A percentile compares a stretch with the other conserved stretches of the same genome.
These are phyloP conservation scores for Corchorus olitorius DNA, from an alignment of 345 rosid genomes.

Conservation along the genomic window DNA sequence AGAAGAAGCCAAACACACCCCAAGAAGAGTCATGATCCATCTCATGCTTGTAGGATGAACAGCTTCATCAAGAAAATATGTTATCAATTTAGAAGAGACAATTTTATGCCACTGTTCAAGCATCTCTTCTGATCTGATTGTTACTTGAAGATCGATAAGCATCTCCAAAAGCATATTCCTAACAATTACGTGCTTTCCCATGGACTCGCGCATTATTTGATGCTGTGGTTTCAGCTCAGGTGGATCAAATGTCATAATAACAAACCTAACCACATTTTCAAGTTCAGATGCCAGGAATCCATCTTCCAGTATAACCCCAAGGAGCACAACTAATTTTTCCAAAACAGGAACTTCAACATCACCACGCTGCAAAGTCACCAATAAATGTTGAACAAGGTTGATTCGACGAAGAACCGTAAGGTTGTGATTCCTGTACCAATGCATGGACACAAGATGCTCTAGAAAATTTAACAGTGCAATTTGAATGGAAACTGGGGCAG, in stretches of 20 bases:
- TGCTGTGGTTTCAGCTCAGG: slow-evolving; percentile 76
- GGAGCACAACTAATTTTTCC: slow-evolving; percentile 94
- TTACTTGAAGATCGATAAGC: slow-evolving; percentile 99
- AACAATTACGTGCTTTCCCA: slow-evolving; percentile 98
- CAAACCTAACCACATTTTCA: slow-evolving; percentile 94
- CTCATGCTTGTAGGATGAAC: slow-evolving; percentile 99
- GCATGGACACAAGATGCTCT: slow-evolving; percentile 99
- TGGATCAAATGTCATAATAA: slow-evolving; percentile 98
- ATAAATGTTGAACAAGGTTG: slow-evolving; percentile 92
- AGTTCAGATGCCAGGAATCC: slow-evolving; percentile 95
- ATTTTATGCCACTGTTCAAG: slow-evolving; percentile 99
- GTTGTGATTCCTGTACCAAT: slow-evolving; percentile 99
- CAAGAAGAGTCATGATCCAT: slow-evolving; percentile 99
- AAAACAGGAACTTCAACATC: slow-evolving; percentile 98
- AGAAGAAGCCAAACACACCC: slow-evolving; percentile 91
- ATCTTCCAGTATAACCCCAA: slow-evolving; percentile 98
- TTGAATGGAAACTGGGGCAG: slow-evolving; percentile 90
- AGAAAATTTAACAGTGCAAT: slow-evolving; percentile 91
- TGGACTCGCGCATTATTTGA: slow-evolving; percentile 73
- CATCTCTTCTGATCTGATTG: slow-evolving; percentile 90
- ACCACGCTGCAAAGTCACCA: slow-evolving; percentile 97
- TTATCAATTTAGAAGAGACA: slow-evolving; percentile 93
- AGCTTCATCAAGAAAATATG: slow-evolving; percentile 98
- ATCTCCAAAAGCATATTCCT: slow-evolving; percentile 98
- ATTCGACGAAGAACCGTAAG: slow-evolving; percentile 91